A percentile compares a stretch with the other conserved stretches of the same genome.
Evolutionary conservation across 495 filamentous ascomycete species (phyloP).

Genomic region (Penicillium bialowiezense): DNA sequence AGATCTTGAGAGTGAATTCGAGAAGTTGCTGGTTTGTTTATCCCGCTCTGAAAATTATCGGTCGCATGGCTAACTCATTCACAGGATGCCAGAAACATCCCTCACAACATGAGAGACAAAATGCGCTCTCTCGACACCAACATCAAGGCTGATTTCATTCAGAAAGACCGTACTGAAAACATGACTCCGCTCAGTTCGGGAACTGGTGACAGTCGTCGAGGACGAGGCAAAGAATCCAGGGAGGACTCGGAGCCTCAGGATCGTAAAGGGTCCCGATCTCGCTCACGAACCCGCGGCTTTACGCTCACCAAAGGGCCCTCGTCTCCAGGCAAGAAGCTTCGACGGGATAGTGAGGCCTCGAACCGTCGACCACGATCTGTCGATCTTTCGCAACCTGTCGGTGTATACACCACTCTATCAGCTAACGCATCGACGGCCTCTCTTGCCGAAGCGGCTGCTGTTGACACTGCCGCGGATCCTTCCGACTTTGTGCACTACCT

Average conservation of each 20-base stretch:
- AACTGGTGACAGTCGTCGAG: constrained; percentile 39
- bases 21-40: constrained; percentile 44
- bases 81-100: constrained; percentile 84
- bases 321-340: constrained; percentile 56
- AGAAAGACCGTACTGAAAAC: constrained; percentile 75
- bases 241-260: constrained; percentile 33
- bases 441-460: constrained; percentile 37
- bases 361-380: constrained; percentile 41
- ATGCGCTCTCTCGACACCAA: constrained; percentile 86
- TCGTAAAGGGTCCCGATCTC: constrained; percentile 53
- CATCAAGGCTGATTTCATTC: constrained; percentile 93
- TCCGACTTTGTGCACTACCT: constrained; percentile 82
- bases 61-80: constrained; percentile 37
- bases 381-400: constrained; percentile 41
- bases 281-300: constrained; percentile 75
- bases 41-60: background rate
- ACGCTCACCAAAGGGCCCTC: constrained; percentile 62
- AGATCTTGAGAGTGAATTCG: constrained; percentile 49
- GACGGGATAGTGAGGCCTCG: constrained; percentile 42
- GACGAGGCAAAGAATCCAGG: constrained; percentile 40
- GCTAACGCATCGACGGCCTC: constrained; percentile 41
- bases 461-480: constrained; percentile 55
- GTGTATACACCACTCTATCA: constrained; percentile 45
- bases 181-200: constrained; percentile 34
- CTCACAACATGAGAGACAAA: constrained; percentile 86